Evolutionary conservation across 2,329 filamentous ascomycete species (phyloP).

Genomic region (Verticillium tricorpus): DNA sequence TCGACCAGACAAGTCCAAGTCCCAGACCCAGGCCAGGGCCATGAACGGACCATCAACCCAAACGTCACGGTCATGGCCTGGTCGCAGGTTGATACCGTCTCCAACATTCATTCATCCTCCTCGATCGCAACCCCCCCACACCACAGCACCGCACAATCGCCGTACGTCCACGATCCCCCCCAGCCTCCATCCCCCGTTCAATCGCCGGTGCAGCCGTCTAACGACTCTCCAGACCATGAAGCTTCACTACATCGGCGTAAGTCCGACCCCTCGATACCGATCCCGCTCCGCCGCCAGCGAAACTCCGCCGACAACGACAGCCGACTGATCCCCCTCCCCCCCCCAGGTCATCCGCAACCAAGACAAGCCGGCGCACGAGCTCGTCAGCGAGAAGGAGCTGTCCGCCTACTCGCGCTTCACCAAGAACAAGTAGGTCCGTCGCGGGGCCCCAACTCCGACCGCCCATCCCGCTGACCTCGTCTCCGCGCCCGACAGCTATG

Average conservation of each 20-base stretch:
- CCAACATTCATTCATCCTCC: background rate
- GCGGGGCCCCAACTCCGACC: conserved; percentile 12
- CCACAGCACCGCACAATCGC: background rate
- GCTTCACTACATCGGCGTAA: conserved; percentile 82
- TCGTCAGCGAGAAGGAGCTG: conserved; percentile 73
- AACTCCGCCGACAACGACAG: conserved; percentile 1
- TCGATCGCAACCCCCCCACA: background rate
- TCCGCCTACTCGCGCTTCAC: conserved; percentile 78
- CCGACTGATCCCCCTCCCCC: conserved; percentile 2
- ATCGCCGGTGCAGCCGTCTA: background rate
- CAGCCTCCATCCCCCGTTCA: background rate
- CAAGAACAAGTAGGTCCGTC: conserved; percentile 53
- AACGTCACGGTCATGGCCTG: background rate
- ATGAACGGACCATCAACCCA: background rate
- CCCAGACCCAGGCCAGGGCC: background rate
- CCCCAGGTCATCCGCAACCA: conserved; percentile 76
- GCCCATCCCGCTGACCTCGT: conserved; percentile 6
- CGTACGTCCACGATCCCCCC: background rate
- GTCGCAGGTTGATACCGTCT: background rate
- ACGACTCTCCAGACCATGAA: conserved; percentile 56
- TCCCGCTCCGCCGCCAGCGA: background rate
- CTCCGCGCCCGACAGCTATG: conserved; percentile 23
- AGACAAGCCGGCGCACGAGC: conserved; percentile 68
- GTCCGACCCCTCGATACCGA: conserved; percentile 20
- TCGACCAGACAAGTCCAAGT: background rate